Conservation (phyloP, 495 filamentous ascomycete genomes). For the Aspergillus olivimuriae region DNA sequence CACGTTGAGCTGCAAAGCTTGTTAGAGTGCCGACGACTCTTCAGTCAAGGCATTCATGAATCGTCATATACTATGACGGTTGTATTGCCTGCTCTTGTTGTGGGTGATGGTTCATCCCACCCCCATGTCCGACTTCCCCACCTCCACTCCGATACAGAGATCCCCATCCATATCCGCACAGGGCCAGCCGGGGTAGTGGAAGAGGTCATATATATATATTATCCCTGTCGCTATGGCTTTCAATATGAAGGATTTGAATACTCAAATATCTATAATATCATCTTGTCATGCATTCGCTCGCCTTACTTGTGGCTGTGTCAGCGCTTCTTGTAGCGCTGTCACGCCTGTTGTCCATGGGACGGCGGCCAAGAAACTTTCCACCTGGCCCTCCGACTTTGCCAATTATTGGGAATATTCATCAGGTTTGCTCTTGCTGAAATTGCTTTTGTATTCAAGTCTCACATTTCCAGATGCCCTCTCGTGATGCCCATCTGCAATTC, state of each 20-base stretch:
- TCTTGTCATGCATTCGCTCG: background rate
- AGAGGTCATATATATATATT: no score
- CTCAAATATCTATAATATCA: no score
- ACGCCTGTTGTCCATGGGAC: slow-evolving; percentile 14
- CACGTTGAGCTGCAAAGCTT: no score
- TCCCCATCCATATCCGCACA: background rate
- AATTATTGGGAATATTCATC: slow-evolving; percentile 29
- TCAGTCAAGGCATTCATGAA: no score
- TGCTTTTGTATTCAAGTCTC: background rate
- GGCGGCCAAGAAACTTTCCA: slow-evolving; percentile 23
- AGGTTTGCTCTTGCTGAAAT: background rate
- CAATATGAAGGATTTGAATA: no score
- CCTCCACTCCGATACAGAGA: background rate
- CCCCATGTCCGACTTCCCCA: background rate
- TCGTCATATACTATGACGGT: background rate
- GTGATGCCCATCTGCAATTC: slow-evolving; percentile 36
- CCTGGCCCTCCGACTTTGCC: slow-evolving; percentile 33
- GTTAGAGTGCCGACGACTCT: no score
- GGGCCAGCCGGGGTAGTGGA: no score
- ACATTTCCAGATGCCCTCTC: slow-evolving; percentile 12
- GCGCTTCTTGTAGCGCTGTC: background rate
- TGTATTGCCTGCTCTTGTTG: background rate
- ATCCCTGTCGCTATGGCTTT: no score
- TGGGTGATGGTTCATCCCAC: background rate
- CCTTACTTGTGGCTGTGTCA: background rate